Percentiles rank a stretch among this genome's conserved stretches.
Conservation (phyloP, 495 filamentous ascomycete species). For the Neurospora sp. region DNA sequence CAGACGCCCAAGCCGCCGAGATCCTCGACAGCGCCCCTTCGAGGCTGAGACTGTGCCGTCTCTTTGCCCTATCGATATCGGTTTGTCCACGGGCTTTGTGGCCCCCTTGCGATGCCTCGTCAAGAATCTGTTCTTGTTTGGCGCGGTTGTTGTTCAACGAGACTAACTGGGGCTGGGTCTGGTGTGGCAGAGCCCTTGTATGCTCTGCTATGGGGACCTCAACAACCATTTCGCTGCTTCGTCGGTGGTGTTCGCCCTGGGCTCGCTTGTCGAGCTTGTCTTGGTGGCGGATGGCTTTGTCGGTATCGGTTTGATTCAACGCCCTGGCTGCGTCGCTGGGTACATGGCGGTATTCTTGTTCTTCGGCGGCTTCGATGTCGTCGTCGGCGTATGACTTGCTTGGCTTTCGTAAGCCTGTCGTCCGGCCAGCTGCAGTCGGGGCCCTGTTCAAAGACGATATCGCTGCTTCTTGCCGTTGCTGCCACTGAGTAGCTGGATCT, state of each 20-base stretch:
- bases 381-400: slow-evolving; percentile 4
- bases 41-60: background rate
- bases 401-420: slow-evolving; percentile 5
- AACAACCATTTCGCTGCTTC: background rate
- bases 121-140: background rate
- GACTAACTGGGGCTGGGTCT: background rate
- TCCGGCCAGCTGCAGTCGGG: slow-evolving; percentile 2
- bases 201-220: background rate
- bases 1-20: background rate
- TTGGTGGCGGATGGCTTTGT: slow-evolving; percentile 24
- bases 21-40: background rate
- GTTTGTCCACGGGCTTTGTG: background rate
- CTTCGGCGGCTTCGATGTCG: slow-evolving; percentile 11
- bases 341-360: slow-evolving; percentile 23
- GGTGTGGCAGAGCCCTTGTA: background rate
- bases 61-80: background rate
- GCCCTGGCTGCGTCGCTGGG: slow-evolving; percentile 38
- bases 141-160: background rate
- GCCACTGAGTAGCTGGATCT: background rate
- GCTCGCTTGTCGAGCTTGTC: slow-evolving; percentile 2
- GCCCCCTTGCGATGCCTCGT: background rate
- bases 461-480: background rate
- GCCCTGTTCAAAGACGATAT: background rate
- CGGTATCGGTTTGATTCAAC: slow-evolving; percentile 38
- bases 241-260: background rate